Evolutionary conservation across 2,329 filamentous ascomycete genomes (phyloP), one percentile per base, ranked within the genome.

Genomic region (Cladophialophora chaetospira): DNA sequence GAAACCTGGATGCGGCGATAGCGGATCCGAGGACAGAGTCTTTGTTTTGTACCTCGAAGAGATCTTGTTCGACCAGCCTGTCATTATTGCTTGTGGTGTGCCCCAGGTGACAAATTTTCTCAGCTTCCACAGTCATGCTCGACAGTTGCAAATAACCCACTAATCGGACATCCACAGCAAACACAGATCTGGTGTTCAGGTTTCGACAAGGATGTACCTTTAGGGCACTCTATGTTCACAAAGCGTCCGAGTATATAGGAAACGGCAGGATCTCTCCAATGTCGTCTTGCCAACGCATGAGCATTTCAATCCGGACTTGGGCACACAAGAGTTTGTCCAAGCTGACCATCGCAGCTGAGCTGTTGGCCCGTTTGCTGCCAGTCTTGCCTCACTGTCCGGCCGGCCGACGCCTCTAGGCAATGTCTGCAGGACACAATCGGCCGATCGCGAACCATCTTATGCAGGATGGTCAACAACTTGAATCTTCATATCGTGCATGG

Each of bases 401-500:
- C 17, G 29, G 31, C 31, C 13, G 23, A 36, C 36, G 35, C 36
- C 48, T 49, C 11, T 38, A 40, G 21, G 47, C 44, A 35, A 62
- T 62, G 60, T 48, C 60, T 21, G 40, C 56, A 47, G 56, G 53
- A 36, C 49, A 35, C 38, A 38, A 45, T 46, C 53, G 46, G 43
- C 53, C 52, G 45, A 52, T 46, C 17, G 31, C 54, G 26, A 45
- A 44, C 53, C 26, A 40, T 43, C 47, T 47, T 36, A 36, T 57
- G 38, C 55, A 49, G 45, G 54, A 58, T 25, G 15, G 6, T 13
- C 33, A 25, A 25, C 51, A 56, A 31, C 48, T 63, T 26, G 58
- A 55, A 23, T 35, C 49, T 44, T 63, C 61, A 53, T 63, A 59
- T 63, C 58, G 46, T 28, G 57, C 58, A n/a, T 63, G 61, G 61